Conservation (phyloP, 768 basidiomycete genomes). For the Hypholoma sublateritium region DNA sequence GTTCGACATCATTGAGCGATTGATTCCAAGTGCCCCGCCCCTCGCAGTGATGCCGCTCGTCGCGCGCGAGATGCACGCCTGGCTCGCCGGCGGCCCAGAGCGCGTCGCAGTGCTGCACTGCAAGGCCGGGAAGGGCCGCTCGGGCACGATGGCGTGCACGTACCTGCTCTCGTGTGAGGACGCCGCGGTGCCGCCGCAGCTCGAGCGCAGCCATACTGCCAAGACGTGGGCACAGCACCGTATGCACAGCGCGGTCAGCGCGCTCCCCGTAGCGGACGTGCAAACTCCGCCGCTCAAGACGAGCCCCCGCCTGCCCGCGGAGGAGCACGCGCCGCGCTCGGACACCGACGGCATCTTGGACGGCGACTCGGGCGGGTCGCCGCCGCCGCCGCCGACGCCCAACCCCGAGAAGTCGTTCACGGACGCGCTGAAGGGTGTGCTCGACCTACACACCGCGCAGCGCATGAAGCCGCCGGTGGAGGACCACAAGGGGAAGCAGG, state of each 20-base stretch:
- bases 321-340: neutral
- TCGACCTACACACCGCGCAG: conserved; percentile 67
- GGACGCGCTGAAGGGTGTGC: conserved; percentile 50
- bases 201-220: conserved; percentile 43
- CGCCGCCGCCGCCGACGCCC: neutral
- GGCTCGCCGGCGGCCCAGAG: conserved; percentile 65
- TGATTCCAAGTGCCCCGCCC: conserved; percentile 64
- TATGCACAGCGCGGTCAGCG: conserved; percentile 49
- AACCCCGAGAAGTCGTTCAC: conserved; percentile 32
- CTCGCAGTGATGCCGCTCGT: conserved; percentile 71
- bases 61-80: conserved; percentile 70
- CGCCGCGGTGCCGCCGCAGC: conserved; percentile 44
- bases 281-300: conserved; percentile 10
- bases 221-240: conserved; percentile 49
- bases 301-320: neutral
- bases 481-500: conserved; percentile 41
- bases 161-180: conserved; percentile 67
- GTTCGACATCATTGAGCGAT: neutral
- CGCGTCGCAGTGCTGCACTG: conserved; percentile 84
- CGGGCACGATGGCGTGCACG: conserved; percentile 83
- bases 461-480: conserved; percentile 56
- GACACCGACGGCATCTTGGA: conserved; percentile 18
- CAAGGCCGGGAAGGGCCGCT: conserved; percentile 86
- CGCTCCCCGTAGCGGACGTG: conserved; percentile 43
- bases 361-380: conserved; percentile 10